Evolutionary conservation across 2,329 filamentous ascomycete genomes (phyloP).

Genomic region (Penicillium sp.): DNA sequence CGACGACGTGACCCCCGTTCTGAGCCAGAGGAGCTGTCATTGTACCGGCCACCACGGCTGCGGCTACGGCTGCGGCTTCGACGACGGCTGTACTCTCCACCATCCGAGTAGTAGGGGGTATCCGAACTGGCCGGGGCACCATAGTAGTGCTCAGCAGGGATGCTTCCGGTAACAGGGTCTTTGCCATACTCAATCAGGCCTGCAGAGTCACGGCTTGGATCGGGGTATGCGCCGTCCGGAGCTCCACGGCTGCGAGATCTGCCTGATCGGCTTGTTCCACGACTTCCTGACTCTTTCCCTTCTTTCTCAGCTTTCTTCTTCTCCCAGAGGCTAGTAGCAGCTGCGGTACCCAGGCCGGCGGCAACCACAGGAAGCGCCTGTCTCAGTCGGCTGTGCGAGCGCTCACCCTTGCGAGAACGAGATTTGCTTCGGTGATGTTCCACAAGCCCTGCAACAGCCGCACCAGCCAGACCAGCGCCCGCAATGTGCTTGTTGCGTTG

Average conservation of each 20-base stretch:
- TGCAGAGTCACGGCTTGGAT: conserved; percentile 44
- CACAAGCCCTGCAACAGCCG: conserved; percentile 62
- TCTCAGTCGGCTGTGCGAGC: conserved; percentile 56
- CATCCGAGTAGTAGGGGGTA: conserved; percentile 42
- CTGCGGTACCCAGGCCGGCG: conserved; percentile 62
- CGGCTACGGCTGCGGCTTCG: conserved; percentile 39
- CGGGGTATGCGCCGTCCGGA: conserved; percentile 39
- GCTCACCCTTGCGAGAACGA: conserved; percentile 51
- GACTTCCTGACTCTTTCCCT: conserved; percentile 44
- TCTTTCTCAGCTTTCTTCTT: conserved; percentile 62
- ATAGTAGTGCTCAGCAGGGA: conserved; percentile 48
- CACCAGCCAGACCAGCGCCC: conserved; percentile 62
- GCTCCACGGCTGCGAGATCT: conserved; percentile 47
- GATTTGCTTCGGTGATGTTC: conserved; percentile 60
- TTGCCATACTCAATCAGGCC: conserved; percentile 65
- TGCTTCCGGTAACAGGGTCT: conserved; percentile 61
- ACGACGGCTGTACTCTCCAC: conserved; percentile 42
- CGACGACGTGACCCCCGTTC: conserved; percentile 34
- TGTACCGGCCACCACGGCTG: conserved; percentile 30
- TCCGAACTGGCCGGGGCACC: conserved; percentile 41
- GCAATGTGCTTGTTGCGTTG: conserved; percentile 61
- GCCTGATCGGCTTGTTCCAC: conserved; percentile 41
- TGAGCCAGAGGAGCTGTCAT: conserved; percentile 37
- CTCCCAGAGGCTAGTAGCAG: conserved; percentile 63
- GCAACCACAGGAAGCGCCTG: conserved; percentile 61